Evolutionary conservation across 1,284 basidiomycete genomes (phyloP), one percentile per base, ranked within the genome.

Genomic region (Leccinum olivaceoglutinosum): DNA sequence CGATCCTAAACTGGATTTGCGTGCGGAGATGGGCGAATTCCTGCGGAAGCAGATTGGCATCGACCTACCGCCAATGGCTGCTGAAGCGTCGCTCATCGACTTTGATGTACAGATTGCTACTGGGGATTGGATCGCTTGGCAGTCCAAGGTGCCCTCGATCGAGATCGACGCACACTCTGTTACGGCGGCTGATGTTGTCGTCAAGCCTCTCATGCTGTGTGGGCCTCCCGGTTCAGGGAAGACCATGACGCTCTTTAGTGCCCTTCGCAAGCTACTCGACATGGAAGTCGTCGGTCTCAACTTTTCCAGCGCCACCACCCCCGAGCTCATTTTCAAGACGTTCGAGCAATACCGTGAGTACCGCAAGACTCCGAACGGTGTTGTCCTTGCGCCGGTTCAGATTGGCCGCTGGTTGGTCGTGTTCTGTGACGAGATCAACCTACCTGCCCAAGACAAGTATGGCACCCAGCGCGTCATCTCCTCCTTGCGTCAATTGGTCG

Each of bases 261-360:
- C 98, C 5, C 85, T 99, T 39, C 89, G 97, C 63, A 99, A 99
- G 77, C 84, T 99, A 55, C 95, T 96, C 4, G 95, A 99, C 76
- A 95, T 99, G 89, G 97, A 99, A 74, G 94, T 99, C 58, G 96
- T 98, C 64, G 97, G 97, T 58, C 88, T 99, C 69, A 99, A 99
- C 79, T 99, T 99, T 77, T 99, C 98, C 53, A 97, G 94, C 74
- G 97, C 97, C 12, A 99, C 98, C 0, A 98, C 96, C 0, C 96
- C 97, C 0, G 96, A 98, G 74, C 84, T 99, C 53, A 96, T 99
- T 67, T 85, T 99, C 70, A 99, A 98, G 84, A 99, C 96, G 2
- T 99, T 99, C 74, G 97, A 99, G 77, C 97, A 99, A 79, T 98
- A 99, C 74, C 99, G 97, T 81, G 97, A 99, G 78, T 98, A 98